phyloP scores from a whole-genome alignment of 148 eudicot species.

The Rhododendron griersonianum region DNA sequence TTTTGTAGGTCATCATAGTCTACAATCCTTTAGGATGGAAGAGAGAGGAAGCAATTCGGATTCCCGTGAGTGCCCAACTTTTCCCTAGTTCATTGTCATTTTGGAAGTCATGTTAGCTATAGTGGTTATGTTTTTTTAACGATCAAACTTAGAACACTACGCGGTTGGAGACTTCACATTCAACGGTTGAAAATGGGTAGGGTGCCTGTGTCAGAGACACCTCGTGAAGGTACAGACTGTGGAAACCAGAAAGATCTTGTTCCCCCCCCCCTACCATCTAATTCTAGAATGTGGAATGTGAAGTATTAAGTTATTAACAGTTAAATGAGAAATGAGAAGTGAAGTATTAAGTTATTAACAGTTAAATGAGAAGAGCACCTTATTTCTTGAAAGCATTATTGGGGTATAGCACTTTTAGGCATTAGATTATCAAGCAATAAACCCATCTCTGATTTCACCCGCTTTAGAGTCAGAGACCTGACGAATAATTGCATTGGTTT shows the following conservation, averaged over 20 bases:
- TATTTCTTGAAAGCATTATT: not conserved
- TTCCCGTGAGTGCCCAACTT: slow-evolving; percentile 51
- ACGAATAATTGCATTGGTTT: not conserved
- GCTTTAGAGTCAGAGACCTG: not conserved
- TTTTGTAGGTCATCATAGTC: slow-evolving; percentile 52
- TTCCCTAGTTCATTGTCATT: not conserved
- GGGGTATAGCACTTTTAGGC: not conserved
- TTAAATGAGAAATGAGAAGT: not conserved
- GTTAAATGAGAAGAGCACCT: not conserved
- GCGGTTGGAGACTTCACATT: not conserved
- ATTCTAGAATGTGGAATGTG: not conserved
- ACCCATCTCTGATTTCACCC: not conserved
- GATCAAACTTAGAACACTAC: not conserved
- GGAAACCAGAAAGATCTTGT: not conserved
- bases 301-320: not conserved
- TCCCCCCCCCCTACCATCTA: not conserved
- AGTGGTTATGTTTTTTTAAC: not conserved
- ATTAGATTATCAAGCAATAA: not conserved
- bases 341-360: not conserved
- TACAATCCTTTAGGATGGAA: slow-evolving; percentile 80
- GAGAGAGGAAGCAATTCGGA: slow-evolving; percentile 63
- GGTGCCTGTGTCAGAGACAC: not conserved
- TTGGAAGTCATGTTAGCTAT: not conserved
- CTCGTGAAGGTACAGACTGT: not conserved
- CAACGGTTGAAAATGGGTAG: not conserved